phyloP scores from a whole-genome alignment of 352 stramenopile species.

The Pythium chondricola region DNA sequence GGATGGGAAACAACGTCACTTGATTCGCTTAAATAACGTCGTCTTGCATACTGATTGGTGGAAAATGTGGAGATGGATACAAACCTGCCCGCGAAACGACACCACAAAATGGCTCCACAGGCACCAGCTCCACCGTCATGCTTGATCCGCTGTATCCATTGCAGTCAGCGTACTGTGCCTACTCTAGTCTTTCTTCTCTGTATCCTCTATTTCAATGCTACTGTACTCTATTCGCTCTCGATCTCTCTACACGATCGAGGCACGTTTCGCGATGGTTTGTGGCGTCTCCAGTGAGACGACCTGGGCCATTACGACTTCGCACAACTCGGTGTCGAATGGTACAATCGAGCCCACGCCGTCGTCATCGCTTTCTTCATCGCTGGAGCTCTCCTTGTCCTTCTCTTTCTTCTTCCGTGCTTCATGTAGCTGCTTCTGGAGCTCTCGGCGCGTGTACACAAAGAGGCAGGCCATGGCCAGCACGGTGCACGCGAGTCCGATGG shows the following conservation, averaged over 20 bases:
- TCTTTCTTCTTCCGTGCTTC: slow-evolving; percentile 1
- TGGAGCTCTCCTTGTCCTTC: background rate
- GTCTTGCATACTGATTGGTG: too few species aligned
- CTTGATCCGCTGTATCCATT: background rate
- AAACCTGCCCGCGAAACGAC: too few species aligned
- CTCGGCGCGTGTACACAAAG: slow-evolving; percentile 20
- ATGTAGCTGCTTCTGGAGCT: slow-evolving; percentile 15
- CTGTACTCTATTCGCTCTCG: background rate
- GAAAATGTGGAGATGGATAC: too few species aligned
- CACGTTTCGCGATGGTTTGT: slow-evolving; percentile 15
- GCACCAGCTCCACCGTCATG: too few species aligned
- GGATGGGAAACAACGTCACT: too few species aligned
- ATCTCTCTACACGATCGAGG: slow-evolving; percentile 6
- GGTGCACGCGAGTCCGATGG: slow-evolving; percentile 13
- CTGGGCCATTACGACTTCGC: slow-evolving; percentile 14
- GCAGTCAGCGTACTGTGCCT: too few species aligned
- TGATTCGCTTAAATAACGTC: too few species aligned
- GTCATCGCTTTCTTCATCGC: slow-evolving; percentile 1
- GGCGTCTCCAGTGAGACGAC: slow-evolving; percentile 8
- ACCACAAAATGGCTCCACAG: too few species aligned
- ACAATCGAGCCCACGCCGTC: slow-evolving; percentile 1
- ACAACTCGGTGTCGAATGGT: background rate
- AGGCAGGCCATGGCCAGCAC: slow-evolving; percentile 21
- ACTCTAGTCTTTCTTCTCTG: too few species aligned
- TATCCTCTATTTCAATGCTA: too few species aligned